Evolutionary conservation across 176 grass and related monocot species (phyloP).

Genomic region (Carex cristatella): DNA sequence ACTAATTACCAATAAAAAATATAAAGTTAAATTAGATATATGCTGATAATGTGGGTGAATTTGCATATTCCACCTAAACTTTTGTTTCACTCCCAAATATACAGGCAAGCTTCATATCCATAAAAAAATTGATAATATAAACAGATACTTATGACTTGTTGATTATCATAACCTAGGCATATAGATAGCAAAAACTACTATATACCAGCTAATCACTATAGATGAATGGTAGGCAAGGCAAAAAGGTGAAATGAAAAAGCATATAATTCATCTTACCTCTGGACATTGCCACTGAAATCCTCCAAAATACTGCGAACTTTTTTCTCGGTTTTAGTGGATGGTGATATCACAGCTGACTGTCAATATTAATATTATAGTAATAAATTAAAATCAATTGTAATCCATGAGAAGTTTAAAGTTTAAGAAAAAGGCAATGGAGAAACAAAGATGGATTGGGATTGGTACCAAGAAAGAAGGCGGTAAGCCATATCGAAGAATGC

Average conservation of each 20-base stretch:
- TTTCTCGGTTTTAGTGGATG: conserved; percentile 71
- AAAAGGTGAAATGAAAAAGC: neutral
- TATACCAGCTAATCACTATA: neutral
- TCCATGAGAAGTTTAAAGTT: neutral
- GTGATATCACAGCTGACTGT: conserved; percentile 76
- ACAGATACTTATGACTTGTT: neutral
- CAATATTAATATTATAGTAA: conserved; percentile 1
- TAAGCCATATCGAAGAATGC: conserved; percentile 98
- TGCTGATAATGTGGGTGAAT: neutral
- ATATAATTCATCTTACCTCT: conserved; percentile 54
- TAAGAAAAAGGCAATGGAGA: neutral
- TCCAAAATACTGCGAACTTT: conserved; percentile 85
- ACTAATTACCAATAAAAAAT: conserved; percentile 31
- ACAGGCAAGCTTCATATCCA: neutral
- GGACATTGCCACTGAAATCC: conserved; percentile 48
- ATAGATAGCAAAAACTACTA: conserved; percentile 1
- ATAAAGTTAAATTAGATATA: conserved; percentile 1
- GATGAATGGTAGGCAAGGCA: neutral
- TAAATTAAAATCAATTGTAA: neutral
- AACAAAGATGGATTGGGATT: neutral
- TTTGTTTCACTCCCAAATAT: neutral
- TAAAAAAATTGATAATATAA: neutral
- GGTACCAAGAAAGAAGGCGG: conserved; percentile 78
- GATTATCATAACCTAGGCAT: neutral
- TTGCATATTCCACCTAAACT: neutral